These are phyloP conservation scores for Cyclotella choctawhatcheeana DNA, from an alignment of 108 stramenopile genomes.

Conservation along the genomic window DNA sequence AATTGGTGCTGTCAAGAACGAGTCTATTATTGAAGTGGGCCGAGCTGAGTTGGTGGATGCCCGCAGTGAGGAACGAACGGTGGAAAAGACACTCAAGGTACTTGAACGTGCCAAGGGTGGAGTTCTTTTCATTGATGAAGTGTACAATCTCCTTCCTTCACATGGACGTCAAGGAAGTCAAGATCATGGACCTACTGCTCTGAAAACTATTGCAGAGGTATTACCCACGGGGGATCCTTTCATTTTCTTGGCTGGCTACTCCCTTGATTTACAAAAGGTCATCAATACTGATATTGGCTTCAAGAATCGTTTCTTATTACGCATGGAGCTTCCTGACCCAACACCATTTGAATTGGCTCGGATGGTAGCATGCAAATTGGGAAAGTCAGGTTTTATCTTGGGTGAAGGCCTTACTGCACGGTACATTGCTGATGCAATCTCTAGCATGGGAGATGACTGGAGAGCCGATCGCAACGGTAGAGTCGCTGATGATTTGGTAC, in stretches of 20 bases:
- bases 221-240: slow-evolving; percentile 75
- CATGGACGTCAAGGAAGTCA: slow-evolving; percentile 77
- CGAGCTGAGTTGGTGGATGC: slow-evolving; percentile 81
- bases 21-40: slow-evolving; percentile 64
- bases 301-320: slow-evolving; percentile 76
- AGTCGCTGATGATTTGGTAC: slow-evolving; percentile 76
- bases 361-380: slow-evolving; percentile 80
- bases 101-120: slow-evolving; percentile 78
- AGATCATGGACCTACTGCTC: slow-evolving; percentile 84
- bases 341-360: slow-evolving; percentile 74
- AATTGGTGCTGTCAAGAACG: slow-evolving; percentile 73
- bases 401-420: slow-evolving; percentile 77
- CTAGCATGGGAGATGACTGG: slow-evolving; percentile 86
- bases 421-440: slow-evolving; percentile 77
- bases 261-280: slow-evolving; percentile 79
- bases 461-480: slow-evolving; percentile 82
- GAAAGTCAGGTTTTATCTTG: slow-evolving; percentile 68
- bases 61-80: slow-evolving; percentile 76
- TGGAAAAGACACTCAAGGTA: slow-evolving; percentile 72
- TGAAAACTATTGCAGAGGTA: slow-evolving; percentile 72
- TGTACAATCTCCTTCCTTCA: slow-evolving; percentile 82
- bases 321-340: slow-evolving; percentile 84
- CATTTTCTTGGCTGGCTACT: slow-evolving; percentile 72
- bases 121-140: slow-evolving; percentile 82
- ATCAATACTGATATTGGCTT: slow-evolving; percentile 83